Base-by-base conservation (phyloP, 2,329 filamentous ascomycete genomes). In the Colletotrichum liaoningense region DNA sequence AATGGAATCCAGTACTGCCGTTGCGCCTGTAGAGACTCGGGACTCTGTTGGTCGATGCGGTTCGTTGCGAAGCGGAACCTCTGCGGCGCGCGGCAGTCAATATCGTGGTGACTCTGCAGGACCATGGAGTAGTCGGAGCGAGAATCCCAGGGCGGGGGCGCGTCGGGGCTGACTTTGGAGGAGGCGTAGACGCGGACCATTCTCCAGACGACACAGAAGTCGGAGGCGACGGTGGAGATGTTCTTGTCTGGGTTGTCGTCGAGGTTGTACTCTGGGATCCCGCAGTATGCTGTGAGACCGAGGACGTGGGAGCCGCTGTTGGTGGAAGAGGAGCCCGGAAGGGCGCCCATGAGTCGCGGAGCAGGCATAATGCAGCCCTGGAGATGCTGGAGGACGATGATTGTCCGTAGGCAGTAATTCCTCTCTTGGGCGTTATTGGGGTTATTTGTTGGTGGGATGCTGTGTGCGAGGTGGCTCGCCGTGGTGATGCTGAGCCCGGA, bases 1-100 rank as follows among this genome's bases (percentile, higher is more conserved):
- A 86, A 89, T 0, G 87, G 86, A 0, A 84, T 86, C 87, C 87
- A 89, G 72, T 88, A 89, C 58, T 86, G 83, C 24, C 87, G 81
- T 63, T 85, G 82, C 0, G 79, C 77, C 69, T 87, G 81, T 3
- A 89, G 77, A 8, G 85, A 82, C 26, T 85, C 83, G 0, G 79
- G 69, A 0, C 83, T 79, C 35, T 83, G 81, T 22, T 87, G 82
- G 0, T 80, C 81, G 60, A 89, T 84, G n/a, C 85, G 83, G 8
- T 86, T 85, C 4, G 84, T 83, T 22, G 86, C 84, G 74, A 88
- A 89, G 1, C 87, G 85, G 77, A 88, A 87, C 16, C 82, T 84
- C 24, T 85, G 83, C 1, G 87, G 87, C 75, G 89, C 84, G 3
- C 82, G 82, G 7, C 86, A 88, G 75, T 89, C 88, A 26, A 87